phyloP scores from a whole-genome alignment of 1,284 basidiomycete genomes.

The Kalmanozyma brasiliensis region DNA sequence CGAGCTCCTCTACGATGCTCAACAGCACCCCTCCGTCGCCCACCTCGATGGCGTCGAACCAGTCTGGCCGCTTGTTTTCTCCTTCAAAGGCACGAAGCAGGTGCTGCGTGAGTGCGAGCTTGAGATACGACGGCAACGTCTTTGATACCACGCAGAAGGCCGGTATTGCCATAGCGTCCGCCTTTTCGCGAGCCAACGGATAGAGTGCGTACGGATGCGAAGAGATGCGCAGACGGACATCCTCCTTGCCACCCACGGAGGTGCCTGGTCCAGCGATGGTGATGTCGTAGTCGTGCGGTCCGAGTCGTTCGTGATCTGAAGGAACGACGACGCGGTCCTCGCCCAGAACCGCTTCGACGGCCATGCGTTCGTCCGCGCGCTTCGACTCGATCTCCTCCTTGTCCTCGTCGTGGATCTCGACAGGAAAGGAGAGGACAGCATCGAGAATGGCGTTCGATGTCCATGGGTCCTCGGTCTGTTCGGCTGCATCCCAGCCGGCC shows the following conservation, averaged over 20 bases:
- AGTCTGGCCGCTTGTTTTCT: constrained; percentile 69
- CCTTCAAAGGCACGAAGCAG: constrained; percentile 55
- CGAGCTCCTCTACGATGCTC: constrained; percentile 79
- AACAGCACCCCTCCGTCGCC: constrained; percentile 80
- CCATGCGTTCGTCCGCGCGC: constrained; percentile 78
- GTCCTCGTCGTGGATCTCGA: constrained; percentile 14
- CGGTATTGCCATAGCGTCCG: constrained; percentile 71
- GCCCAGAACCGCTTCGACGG: constrained; percentile 72
- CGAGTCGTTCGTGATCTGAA: constrained; percentile 49
- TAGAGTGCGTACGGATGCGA: constrained; percentile 72
- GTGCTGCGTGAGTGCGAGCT: constrained; percentile 81
- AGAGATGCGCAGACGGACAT: constrained; percentile 77
- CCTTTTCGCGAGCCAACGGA: constrained; percentile 17
- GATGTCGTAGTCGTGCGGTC: constrained; percentile 67
- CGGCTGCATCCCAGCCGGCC: constrained; percentile 30
- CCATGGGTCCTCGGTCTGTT: constrained; percentile 18
- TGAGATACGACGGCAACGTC: constrained; percentile 81
- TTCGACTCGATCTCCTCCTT: constrained; percentile 65
- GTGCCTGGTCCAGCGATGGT: constrained; percentile 49
- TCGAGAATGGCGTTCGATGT: constrained; percentile 26
- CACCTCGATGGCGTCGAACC: constrained; percentile 73
- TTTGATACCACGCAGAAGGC: constrained; percentile 80
- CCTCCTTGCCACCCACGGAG: constrained; percentile 62
- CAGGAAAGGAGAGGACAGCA: constrained; percentile 14
- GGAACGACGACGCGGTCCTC: constrained; percentile 53